phyloP scores from a whole-genome alignment of 306 rosid species.

The Dicorynia guianensis region DNA sequence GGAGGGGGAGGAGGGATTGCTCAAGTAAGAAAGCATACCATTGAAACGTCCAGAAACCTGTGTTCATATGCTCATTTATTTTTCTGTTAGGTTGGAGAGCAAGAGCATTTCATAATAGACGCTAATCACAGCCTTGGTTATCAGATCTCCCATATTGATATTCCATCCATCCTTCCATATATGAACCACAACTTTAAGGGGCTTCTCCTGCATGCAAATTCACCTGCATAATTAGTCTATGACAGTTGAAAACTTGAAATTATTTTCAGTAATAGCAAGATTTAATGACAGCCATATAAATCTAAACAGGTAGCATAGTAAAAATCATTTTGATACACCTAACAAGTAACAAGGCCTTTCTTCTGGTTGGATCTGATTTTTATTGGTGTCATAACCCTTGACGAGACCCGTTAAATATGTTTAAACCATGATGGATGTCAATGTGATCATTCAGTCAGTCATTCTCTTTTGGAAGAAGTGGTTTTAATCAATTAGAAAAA shows the following conservation, averaged over 20 bases:
- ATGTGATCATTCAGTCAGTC: slow-evolving; percentile 6
- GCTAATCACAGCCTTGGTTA: slow-evolving; percentile 15
- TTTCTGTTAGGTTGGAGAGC: slow-evolving; percentile 6
- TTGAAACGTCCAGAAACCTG: slow-evolving; percentile 1
- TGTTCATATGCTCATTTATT: too few species aligned
- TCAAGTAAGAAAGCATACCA: neutral
- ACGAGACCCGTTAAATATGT: slow-evolving; percentile 20
- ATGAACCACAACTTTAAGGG: slow-evolving; percentile 26
- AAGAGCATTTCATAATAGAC: slow-evolving; percentile 7
- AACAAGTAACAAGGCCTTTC: neutral
- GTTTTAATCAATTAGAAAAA: neutral
- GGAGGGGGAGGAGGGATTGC: too few species aligned
- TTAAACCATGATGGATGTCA: slow-evolving; percentile 8
- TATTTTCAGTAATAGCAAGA: neutral
- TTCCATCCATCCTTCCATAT: slow-evolving; percentile 39
- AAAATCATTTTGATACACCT: neutral
- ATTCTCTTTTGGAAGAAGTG: neutral
- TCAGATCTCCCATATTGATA: slow-evolving; percentile 34
- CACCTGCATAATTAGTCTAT: slow-evolving; percentile 4
- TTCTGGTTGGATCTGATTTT: neutral
- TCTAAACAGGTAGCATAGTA: slow-evolving; percentile 22
- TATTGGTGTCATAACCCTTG: neutral
- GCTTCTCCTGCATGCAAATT: slow-evolving; percentile 47
- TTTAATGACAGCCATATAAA: slow-evolving; percentile 9
- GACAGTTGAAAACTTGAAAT: neutral